phyloP scores from a whole-genome alignment of 1,139 yeast genomes.

The Kluyveromyces sp. region DNA sequence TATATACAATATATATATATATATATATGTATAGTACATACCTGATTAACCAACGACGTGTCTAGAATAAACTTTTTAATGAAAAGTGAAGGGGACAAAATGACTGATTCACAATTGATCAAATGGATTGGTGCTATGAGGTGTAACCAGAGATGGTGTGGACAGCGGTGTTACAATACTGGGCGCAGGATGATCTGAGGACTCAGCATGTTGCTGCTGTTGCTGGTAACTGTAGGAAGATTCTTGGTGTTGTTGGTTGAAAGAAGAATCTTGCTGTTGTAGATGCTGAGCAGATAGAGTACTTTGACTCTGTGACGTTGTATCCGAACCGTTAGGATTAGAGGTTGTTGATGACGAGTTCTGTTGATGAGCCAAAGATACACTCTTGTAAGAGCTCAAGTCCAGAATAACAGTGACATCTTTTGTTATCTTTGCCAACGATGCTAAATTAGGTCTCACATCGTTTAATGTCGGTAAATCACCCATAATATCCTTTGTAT shows the following conservation, averaged over 20 bases:
- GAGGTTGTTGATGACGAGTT: slow-evolving; percentile 3
- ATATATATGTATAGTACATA: too few relatives aligned
- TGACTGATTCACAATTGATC: slow-evolving; percentile 11
- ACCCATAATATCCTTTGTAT: slow-evolving; percentile 73
- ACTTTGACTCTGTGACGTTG: neutral
- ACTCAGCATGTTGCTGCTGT: slow-evolving; percentile 2
- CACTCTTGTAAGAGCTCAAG: slow-evolving; percentile 43
- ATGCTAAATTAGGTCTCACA: slow-evolving; percentile 71
- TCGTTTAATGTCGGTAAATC: slow-evolving; percentile 77
- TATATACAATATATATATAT: too few relatives aligned
- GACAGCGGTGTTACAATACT: slow-evolving; percentile 16
- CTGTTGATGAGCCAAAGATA: slow-evolving; percentile 17
- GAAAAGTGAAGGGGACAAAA: too few relatives aligned
- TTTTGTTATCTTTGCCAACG: slow-evolving; percentile 78
- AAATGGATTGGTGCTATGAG: slow-evolving; percentile 16
- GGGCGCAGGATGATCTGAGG: slow-evolving; percentile 5
- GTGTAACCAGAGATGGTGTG: slow-evolving; percentile 20
- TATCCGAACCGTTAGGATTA: neutral
- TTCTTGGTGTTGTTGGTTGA: slow-evolving; percentile 7
- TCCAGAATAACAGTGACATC: slow-evolving; percentile 82
- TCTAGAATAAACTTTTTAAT: too few relatives aligned
- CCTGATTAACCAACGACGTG: too few relatives aligned
- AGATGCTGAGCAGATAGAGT: slow-evolving; percentile 15
- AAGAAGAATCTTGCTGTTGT: slow-evolving; percentile 20
- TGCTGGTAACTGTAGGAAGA: too few relatives aligned